Base-by-base conservation (phyloP, 106 monocot genomes). In the Phalaenopsis equestris region DNA sequence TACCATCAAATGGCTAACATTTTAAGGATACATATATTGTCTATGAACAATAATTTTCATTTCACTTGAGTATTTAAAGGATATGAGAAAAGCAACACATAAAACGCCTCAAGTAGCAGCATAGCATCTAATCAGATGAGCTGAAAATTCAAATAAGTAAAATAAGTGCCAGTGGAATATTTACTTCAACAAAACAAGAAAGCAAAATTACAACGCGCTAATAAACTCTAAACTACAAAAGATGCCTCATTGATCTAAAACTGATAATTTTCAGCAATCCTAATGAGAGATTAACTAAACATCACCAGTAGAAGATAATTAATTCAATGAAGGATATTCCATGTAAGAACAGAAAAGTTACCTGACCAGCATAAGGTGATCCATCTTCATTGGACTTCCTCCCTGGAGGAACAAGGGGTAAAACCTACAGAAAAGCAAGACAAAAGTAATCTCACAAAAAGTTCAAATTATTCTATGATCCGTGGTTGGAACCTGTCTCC, bases 401-500 rank as follows among this genome's bases (percentile, higher is more conserved):
- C 56, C 98, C 98, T 41, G 98, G 98, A 42, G 98, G 98, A 78
- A 98, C 98, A 80, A 98, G 94, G 58, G 98, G 98, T 74, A 98
- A 89, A 70, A 98, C 98, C 98, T 98, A 81, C 42, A 83, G 21
- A n/a, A 48, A 80, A 52, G 23, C 76, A 23, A 68, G 16, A 42
- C 37, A 55, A 58, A 16, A 19, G 3, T 8, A 49, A 76, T 47
- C 17, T 45, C n/a, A 45, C 17, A n/a, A 17, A 42, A 75, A 7
- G 17, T 75, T 49, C 30, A 76, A 76, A 47, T 8, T 24, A 42
- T 21, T 61, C 15, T 52, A 52, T 52, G 12, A 12, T 14, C 52
- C 52, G 14, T 52, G 52, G 52, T 52, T 52, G 52, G 52, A 12
- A 12, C 52, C 15, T 52, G 52, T 3, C 15, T 12, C 52, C 12